These are phyloP conservation scores for Rhizopogon sp. DNA, from an alignment of 768 basidiomycete genomes.

Conservation along the genomic window DNA sequence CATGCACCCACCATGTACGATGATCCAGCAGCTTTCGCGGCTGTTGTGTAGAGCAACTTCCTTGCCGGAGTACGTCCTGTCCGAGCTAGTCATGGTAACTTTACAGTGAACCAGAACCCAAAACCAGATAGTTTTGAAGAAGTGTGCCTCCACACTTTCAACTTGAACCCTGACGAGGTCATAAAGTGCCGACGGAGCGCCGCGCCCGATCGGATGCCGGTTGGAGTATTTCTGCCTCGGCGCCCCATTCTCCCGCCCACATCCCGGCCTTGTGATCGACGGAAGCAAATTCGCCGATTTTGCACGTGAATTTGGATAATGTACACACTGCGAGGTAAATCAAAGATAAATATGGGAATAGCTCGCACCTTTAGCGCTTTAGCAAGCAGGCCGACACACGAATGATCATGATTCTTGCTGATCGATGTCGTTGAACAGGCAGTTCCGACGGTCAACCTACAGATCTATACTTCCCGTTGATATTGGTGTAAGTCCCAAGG, in stretches of 20 bases:
- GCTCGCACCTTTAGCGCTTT: too few relatives aligned
- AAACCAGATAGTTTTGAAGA: neutral
- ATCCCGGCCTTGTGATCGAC: neutral
- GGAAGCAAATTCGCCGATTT: neutral
- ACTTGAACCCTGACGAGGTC: neutral
- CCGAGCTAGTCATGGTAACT: neutral
- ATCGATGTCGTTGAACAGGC: too few relatives aligned
- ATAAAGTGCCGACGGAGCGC: constrained; percentile 7
- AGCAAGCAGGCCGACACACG: too few relatives aligned
- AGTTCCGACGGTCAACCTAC: too few relatives aligned
- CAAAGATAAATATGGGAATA: too few relatives aligned
- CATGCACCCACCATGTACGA: constrained; percentile 56
- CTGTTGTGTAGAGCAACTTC: constrained; percentile 43
- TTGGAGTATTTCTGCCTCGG: neutral
- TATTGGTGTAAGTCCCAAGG: too few relatives aligned
- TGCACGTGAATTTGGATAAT: neutral
- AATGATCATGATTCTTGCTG: too few relatives aligned
- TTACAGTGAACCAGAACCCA: neutral
- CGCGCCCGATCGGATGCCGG: constrained; percentile 2
- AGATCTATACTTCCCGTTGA: too few relatives aligned
- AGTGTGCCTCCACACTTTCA: neutral
- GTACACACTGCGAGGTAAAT: too few relatives aligned
- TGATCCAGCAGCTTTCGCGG: constrained; percentile 63
- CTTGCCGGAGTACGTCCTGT: constrained; percentile 30
- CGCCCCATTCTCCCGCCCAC: neutral